Conservation (phyloP, 495 filamentous ascomycete genomes). For the Bacidia gigantensis region DNA sequence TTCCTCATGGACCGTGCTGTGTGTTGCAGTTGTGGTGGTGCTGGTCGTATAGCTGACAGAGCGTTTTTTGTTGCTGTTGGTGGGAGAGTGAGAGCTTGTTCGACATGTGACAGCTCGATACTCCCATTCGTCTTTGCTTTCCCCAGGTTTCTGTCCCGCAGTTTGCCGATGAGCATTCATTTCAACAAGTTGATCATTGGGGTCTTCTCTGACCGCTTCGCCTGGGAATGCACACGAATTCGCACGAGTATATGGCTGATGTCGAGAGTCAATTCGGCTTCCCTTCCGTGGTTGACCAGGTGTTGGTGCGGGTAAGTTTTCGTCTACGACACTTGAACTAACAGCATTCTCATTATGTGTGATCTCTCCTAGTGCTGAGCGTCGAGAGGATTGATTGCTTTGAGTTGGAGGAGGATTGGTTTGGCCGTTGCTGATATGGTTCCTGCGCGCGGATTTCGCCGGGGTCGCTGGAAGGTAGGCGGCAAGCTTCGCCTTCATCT, state of each 20-base stretch:
- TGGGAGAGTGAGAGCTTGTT: constrained; percentile 24
- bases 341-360: constrained; percentile 50
- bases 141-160: constrained; percentile 33
- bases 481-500: constrained; percentile 51
- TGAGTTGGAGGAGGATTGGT: constrained; percentile 74
- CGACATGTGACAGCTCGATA: constrained; percentile 15
- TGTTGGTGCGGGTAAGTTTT: constrained; percentile 85
- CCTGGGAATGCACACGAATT: constrained; percentile 25
- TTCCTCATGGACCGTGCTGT: constrained; percentile 32
- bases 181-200: constrained; percentile 29
- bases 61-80: constrained; percentile 28
- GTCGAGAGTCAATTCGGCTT: constrained; percentile 44
- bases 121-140: constrained; percentile 63
- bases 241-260: constrained; percentile 38
- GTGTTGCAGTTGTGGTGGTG: constrained; percentile 45
- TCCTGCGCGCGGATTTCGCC: constrained; percentile 37
- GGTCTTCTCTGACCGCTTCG: constrained; percentile 24
- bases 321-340: constrained; percentile 36
- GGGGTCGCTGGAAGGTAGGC: constrained; percentile 63
- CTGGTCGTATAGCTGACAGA: constrained; percentile 46
- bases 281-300: constrained; percentile 92
- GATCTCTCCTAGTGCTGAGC: constrained; percentile 80
- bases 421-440: constrained; percentile 38
- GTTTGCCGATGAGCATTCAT: constrained; percentile 24
- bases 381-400: constrained; percentile 42